Evolutionary conservation across 495 filamentous ascomycete genomes (phyloP).

Genomic region (Polyplosphaeria fusca): DNA sequence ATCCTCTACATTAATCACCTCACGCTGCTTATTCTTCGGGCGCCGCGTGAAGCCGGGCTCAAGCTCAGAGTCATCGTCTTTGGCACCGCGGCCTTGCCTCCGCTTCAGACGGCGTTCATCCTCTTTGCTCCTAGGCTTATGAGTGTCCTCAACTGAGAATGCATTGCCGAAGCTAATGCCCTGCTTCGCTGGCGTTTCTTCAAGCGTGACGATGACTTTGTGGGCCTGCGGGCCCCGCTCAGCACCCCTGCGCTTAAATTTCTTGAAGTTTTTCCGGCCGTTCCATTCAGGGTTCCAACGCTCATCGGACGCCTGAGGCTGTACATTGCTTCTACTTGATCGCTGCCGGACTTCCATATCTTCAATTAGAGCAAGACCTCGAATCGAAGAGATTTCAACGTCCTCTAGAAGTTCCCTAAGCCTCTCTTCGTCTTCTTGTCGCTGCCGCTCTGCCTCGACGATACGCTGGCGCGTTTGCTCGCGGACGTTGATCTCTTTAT

Average conservation of each 20-base stretch:
- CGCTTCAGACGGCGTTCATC: slow-evolving; percentile 36
- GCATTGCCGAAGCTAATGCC: slow-evolving; percentile 82
- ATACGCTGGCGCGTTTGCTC: slow-evolving; percentile 64
- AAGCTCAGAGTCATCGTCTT: slow-evolving; percentile 27
- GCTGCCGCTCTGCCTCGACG: slow-evolving; percentile 65
- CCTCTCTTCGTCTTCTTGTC: slow-evolving; percentile 57
- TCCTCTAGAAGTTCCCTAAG: slow-evolving; percentile 53
- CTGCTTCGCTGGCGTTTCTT: slow-evolving; percentile 68
- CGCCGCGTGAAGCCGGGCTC: slow-evolving; percentile 19
- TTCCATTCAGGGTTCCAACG: slow-evolving; percentile 94
- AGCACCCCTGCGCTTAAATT: slow-evolving; percentile 64
- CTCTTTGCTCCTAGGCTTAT: slow-evolving; percentile 32
- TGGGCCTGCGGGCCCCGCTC: slow-evolving; percentile 13
- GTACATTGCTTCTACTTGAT: background rate
- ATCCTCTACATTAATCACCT: slow-evolving; percentile 21
- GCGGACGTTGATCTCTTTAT: slow-evolving; percentile 56
- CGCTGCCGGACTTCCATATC: slow-evolving; percentile 61
- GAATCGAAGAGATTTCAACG: slow-evolving; percentile 67
- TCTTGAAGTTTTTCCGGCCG: slow-evolving; percentile 95
- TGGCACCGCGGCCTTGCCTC: slow-evolving; percentile 13
- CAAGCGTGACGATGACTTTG: slow-evolving; percentile 56
- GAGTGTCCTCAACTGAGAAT: slow-evolving; percentile 63
- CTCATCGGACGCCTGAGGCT: slow-evolving; percentile 48
- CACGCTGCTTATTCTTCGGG: slow-evolving; percentile 6
- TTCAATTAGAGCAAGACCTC: slow-evolving; percentile 73